Evolutionary conservation across 108 stramenopile genomes (phyloP).

Genomic region (Licmophora abbreviata): DNA sequence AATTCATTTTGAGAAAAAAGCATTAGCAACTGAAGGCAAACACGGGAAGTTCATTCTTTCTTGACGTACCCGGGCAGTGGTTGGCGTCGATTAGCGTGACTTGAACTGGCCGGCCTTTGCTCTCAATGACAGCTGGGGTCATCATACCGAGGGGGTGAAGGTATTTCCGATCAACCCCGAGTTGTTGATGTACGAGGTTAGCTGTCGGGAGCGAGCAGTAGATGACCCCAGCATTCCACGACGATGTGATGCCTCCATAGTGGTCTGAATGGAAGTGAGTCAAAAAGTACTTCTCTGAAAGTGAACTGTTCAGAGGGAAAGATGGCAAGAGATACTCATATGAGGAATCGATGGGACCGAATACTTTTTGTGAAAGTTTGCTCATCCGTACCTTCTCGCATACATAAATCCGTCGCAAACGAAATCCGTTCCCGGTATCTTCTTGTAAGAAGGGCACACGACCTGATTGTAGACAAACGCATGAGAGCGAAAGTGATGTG

Average conservation of each 20-base stretch:
- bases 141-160: slow-evolving; percentile 69
- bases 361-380: background rate
- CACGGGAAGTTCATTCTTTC: background rate
- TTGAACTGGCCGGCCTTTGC: slow-evolving; percentile 43
- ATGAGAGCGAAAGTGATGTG: background rate
- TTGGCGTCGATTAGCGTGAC: slow-evolving; percentile 71
- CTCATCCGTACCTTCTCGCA: slow-evolving; percentile 37
- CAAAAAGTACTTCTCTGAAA: slow-evolving; percentile 75
- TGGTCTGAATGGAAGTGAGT: slow-evolving; percentile 72
- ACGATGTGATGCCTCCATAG: slow-evolving; percentile 46
- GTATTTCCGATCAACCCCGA: slow-evolving; percentile 40
- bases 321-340: slow-evolving; percentile 9
- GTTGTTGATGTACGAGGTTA: slow-evolving; percentile 36
- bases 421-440: slow-evolving; percentile 77
- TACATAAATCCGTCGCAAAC: slow-evolving; percentile 62
- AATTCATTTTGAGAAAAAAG: no score
- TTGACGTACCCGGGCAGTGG: slow-evolving; percentile 76
- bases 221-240: slow-evolving; percentile 67
- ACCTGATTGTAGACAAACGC: slow-evolving; percentile 1
- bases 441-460: slow-evolving; percentile 67
- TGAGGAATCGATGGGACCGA: slow-evolving; percentile 7
- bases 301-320: slow-evolving; percentile 11
- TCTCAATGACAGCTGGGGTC: slow-evolving; percentile 40
- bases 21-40: no score
- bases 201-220: slow-evolving; percentile 68